These are phyloP conservation scores for Pestalotiopsis sp. DNA, from an alignment of 2,329 filamentous ascomycete species.

Conservation along the genomic window DNA sequence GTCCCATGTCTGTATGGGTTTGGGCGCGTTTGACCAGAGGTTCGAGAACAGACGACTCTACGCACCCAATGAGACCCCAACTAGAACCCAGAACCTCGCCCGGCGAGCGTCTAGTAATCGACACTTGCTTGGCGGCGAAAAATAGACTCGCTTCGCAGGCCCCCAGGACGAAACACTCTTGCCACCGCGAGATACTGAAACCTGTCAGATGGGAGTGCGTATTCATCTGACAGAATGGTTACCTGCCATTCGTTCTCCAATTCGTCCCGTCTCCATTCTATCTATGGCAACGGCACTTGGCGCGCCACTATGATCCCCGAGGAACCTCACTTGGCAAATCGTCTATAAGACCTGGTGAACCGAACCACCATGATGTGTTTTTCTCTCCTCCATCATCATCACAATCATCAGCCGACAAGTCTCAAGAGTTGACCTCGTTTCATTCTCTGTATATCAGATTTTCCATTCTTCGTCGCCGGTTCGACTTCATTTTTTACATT, in stretches of 20 bases:
- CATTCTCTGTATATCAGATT: conserved; percentile 9
- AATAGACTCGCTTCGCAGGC: conserved; percentile 8
- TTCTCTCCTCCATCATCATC: conserved; percentile 2
- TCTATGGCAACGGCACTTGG: neutral
- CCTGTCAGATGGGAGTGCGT: conserved; percentile 6
- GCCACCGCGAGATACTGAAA: conserved; percentile 4
- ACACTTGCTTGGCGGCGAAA: neutral
- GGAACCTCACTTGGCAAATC: neutral
- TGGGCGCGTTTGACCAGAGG: neutral
- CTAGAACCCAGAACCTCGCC: neutral
- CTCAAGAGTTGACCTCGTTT: conserved; percentile 14
- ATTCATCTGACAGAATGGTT: neutral
- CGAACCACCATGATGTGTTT: neutral
- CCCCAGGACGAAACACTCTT: conserved; percentile 11
- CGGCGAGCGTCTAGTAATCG: neutral
- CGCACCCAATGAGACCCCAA: neutral
- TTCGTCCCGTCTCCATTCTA: neutral
- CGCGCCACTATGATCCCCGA: neutral
- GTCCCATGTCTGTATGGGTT: neutral
- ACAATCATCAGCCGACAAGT: conserved; percentile 6
- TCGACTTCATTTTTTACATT: conserved; percentile 12
- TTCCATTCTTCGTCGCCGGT: conserved; percentile 18
- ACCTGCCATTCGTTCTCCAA: neutral
- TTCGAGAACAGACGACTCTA: conserved; percentile 12
- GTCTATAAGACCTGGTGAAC: conserved; percentile 4